Base-by-base conservation (phyloP, 805 yeast species). In the Cyberlindnera euphorbiiphila region DNA sequence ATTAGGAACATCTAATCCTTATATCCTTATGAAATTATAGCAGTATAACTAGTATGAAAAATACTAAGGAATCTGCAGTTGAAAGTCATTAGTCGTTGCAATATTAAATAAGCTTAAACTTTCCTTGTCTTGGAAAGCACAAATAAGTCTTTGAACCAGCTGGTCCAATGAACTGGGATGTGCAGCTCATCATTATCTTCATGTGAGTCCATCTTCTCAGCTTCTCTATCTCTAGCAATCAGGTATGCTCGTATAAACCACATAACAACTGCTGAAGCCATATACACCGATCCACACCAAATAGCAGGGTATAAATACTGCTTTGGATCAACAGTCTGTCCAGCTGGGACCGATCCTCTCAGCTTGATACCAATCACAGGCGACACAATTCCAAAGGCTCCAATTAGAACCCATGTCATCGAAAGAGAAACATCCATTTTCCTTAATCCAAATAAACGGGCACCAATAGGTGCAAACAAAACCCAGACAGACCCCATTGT, bases 401-500 rank as follows among this genome's bases (percentile, higher is more conserved):
- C 85, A 31, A 70, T 50, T 24, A 69, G 59, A 16, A 69, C 48
- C 84, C 83, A 79, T 5, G 72, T 49, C 72, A 74, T 65, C 12
- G 76, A 71, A 36, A 70, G 60, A 0, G 69, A 56, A 15, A 73
- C 68, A 35, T 71, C 71, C 51, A 77, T 56, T 45, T 72, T 74
- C 25, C 65, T 56, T 23, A 78, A 51, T 0, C 85, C 85, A 13
- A 71, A 72, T 17, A 78, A 60, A 34, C 77, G 56, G 3, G 80
- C 70, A 2, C 69, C 56, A 21, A 76, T 62, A 7, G 82, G 69
- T 0, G 80, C 72, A 43, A 71, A 47, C 4, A 75, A 68, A 4
- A 78, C 72, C 72, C 77, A 80, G 29, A 78, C 62, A 10, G 77
- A 65, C 3, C 86, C 86, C 81, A 79, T 78, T 22, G 74, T 38